Evolutionary conservation across 345 rosid species (phyloP), one percentile per base, ranked within the genome.

Genomic region (Euphorbia pulcherrima): DNA sequence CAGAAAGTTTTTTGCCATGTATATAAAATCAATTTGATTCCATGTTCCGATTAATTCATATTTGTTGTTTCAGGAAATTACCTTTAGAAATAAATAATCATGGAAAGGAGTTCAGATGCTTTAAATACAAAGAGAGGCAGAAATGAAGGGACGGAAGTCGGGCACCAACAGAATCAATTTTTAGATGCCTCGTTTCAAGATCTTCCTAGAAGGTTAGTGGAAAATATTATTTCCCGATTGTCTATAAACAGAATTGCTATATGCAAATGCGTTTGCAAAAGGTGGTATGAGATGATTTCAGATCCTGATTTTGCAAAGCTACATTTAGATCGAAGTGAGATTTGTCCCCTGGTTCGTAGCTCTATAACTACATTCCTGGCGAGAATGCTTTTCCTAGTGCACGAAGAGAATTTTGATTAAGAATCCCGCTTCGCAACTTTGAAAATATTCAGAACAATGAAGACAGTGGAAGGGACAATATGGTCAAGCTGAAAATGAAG

Each of bases 261-360:
- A 41, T 41, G 47, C 12, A 41, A 41, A 41, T 41, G 47, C 8
- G 47, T 41, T 12, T 41, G 47, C 47, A 41, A 41, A n/a, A n/a
- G n/a, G n/a, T n/a, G 63, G n/a, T n/a, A n/a, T n/a, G n/a, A n/a
- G n/a, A n/a, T n/a, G n/a, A n/a, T n/a, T n/a, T n/a, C n/a, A n/a
- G n/a, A n/a, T n/a, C n/a, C n/a, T 16, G 59, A 71, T 71, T 71
- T 71, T 54, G 74, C 62, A 33, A 72, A 65, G 59, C n/a, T n/a
- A n/a, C n/a, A n/a, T n/a, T n/a, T n/a, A n/a, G 75, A 65, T 20
- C 40, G 75, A 56, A 57, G 55, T 44, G 75, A 65, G 35, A 58
- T 16, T 6, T 72, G 69, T 48, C 65, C 65, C n/a, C 76, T 2
- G 7, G 37, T 3, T 2, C n/a, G n/a, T n/a, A n/a, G n/a, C n/a